These are phyloP conservation scores for Cenchrus purpureus DNA, from an alignment of 176 grass and related monocot species.

Conservation along the genomic window DNA sequence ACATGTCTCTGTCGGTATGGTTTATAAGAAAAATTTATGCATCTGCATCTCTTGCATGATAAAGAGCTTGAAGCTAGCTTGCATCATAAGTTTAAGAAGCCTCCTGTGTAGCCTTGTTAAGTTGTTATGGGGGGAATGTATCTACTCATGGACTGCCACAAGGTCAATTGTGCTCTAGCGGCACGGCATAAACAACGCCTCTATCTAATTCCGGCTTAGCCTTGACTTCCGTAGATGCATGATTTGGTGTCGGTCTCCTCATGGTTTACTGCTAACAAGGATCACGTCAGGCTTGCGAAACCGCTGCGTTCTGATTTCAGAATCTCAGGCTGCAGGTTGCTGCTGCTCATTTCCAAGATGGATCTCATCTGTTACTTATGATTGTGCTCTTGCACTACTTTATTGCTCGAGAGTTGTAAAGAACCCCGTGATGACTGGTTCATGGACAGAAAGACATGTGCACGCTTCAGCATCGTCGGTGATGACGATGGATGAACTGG, in stretches of 20 bases:
- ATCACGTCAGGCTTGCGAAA: background rate
- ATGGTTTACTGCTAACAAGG: conserved; percentile 15
- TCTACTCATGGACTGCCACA: background rate
- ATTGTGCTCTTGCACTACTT: conserved; percentile 36
- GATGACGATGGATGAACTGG: background rate
- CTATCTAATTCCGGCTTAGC: background rate
- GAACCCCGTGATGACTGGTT: background rate
- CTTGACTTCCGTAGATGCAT: background rate
- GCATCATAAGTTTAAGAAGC: conserved; percentile 4
- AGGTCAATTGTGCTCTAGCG: conserved; percentile 33
- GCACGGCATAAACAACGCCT: conserved; percentile 5
- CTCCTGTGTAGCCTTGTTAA: conserved; percentile 26
- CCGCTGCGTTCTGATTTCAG: background rate
- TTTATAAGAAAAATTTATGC: background rate
- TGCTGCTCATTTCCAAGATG: conserved; percentile 5
- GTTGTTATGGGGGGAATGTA: conserved; percentile 23
- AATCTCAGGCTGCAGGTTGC: conserved; percentile 2
- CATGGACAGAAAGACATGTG: conserved; percentile 1
- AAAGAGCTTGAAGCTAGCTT: conserved; percentile 30
- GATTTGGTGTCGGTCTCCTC: background rate
- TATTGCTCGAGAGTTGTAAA: conserved; percentile 14
- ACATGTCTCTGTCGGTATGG: background rate
- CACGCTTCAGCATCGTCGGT: background rate
- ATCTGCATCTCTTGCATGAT: conserved; percentile 10
- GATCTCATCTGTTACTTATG: conserved; percentile 33